Evolutionary conservation across 2,329 filamentous ascomycete genomes (phyloP), one percentile per base, ranked within the genome.

Genomic region (Lasiodiplodia hormozganensis): DNA sequence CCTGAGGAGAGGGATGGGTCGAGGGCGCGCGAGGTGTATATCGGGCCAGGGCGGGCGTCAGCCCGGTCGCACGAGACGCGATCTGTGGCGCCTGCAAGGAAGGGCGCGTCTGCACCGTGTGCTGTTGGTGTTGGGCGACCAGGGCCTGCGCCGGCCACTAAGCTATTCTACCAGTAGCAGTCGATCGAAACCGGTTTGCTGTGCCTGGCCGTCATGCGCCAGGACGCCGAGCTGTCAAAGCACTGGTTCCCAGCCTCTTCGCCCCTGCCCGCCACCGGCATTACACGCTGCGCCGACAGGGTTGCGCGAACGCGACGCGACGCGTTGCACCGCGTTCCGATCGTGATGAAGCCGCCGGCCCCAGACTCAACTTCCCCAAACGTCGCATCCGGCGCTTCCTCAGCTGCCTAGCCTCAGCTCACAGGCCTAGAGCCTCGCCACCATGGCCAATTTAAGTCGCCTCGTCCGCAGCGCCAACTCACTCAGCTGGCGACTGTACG

Each of bases 21-120:
- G 53, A 67, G 65, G 65, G 65, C 54, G 52, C 36, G 40, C 40
- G 38, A 40, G 53, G 28, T 56, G 56, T 62, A 68, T 68, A 68
- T 68, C 65, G 53, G 56, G 36, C 21, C 31, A 51, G 66, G 56
- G 65, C 43, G 57, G 47, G 38, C 62, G 49, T 43, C 52, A 51
- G 47, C 40, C 31, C 28, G 28, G 47, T 52, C 31, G 25, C 16
- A 64, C 60, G 43, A 64, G 60, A 64, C 60, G 16, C 62, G 51
- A 54, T 65, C 18, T 64, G 43, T 64, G 60, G 60, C 60, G 43
- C 23, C 34, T 49, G 65, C 65, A 60, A 60, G 65, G 54, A 68
- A 36, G 11, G 56, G 56, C 56, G 66, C 57, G 66, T 62, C 40
- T 62, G 31, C 49, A 47, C 34, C 56, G 66, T 68, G 66, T 68